phyloP scores from a whole-genome alignment of 148 eudicot genomes.

The Cornus kousa region DNA sequence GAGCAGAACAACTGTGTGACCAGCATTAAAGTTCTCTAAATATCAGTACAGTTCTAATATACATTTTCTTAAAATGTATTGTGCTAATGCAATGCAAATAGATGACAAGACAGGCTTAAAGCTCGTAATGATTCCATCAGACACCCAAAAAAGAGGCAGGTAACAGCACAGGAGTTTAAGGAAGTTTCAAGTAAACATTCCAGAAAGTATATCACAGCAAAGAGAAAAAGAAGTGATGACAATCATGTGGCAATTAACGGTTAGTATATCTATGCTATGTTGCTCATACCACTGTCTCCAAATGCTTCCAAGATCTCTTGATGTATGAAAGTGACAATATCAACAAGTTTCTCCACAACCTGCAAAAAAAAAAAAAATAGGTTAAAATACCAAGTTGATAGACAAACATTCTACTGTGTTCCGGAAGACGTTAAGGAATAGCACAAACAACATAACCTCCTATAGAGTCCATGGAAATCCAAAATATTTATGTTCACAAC shows the following conservation, averaged over 20 bases:
- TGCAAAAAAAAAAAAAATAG: conserved; percentile 29
- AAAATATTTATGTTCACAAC: conserved; percentile 4
- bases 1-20: not conserved
- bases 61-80: not conserved
- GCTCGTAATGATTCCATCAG: not conserved
- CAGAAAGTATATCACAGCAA: not conserved
- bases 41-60: not conserved
- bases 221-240: not conserved
- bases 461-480: not conserved
- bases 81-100: not conserved
- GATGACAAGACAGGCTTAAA: not conserved
- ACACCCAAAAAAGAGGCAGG: not conserved
- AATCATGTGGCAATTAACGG: not conserved
- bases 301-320: conserved; percentile 71
- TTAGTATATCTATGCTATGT: not conserved
- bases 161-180: not conserved
- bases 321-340: conserved; percentile 81
- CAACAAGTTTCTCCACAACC: conserved; percentile 96
- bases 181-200: not conserved
- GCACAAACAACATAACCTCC: not conserved
- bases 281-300: conserved; percentile 60
- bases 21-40: too few relatives aligned
- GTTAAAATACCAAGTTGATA: not conserved
- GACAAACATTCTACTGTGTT: not conserved
- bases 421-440: not conserved